Evolutionary conservation across 192 early-diverging fungal species (phyloP).

Genomic region (Linnemannia hyalina): DNA sequence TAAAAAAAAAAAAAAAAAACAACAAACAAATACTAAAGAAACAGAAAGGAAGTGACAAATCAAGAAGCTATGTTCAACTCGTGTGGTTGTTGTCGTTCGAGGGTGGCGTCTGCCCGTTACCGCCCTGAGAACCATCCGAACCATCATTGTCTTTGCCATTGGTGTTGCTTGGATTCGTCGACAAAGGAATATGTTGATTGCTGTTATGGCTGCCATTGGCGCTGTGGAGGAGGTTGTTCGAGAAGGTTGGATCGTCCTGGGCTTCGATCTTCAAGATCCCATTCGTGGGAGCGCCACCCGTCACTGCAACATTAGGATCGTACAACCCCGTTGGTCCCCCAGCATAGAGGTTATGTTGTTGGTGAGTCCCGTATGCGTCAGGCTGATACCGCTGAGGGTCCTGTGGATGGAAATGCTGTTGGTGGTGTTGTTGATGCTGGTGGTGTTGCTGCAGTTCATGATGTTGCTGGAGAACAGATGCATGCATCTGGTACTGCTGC

Average conservation of each 20-base stretch:
- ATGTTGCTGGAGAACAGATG: background rate
- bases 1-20: background rate
- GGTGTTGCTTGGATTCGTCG: background rate
- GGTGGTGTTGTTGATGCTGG: conserved; percentile 7
- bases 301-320: background rate
- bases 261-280: conserved; percentile 19
- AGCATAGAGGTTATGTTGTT: background rate
- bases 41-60: background rate
- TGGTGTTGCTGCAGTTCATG: conserved; percentile 5
- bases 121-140: background rate
- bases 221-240: conserved; percentile 2
- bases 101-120: background rate
- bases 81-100: background rate
- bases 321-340: background rate
- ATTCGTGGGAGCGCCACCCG: conserved; percentile 5
- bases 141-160: background rate
- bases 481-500: conserved; percentile 35
- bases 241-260: conserved; percentile 4
- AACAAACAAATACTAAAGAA: background rate
- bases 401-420: conserved; percentile 18
- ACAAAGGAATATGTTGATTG: background rate
- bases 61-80: background rate
- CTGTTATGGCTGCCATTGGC: background rate
- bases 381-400: conserved; percentile 20
- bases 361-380: conserved; percentile 10